Evolutionary conservation across 164 flowering plant species (phyloP).

Genomic region (Magnolia kwangsiensis): DNA sequence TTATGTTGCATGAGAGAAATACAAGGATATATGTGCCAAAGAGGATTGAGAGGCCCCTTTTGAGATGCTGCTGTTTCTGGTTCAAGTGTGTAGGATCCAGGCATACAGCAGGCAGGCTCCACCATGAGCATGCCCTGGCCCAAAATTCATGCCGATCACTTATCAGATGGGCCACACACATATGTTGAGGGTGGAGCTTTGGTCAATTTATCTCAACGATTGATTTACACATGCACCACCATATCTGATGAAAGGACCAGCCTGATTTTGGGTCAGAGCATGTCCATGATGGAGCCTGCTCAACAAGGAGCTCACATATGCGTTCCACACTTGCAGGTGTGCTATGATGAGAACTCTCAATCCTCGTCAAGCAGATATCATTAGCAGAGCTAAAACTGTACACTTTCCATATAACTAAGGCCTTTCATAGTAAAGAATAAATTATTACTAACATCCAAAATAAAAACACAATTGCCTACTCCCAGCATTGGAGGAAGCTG

Average conservation of each 20-base stretch:
- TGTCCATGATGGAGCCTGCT: background rate
- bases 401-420: background rate
- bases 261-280: background rate
- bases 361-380: background rate
- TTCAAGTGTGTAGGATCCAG: background rate
- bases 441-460: background rate
- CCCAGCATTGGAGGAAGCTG: background rate
- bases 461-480: background rate
- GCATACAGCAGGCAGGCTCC: background rate
- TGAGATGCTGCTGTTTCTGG: background rate
- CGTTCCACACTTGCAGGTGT: background rate
- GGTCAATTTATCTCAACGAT: background rate
- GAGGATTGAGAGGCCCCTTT: background rate
- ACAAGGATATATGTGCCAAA: background rate
- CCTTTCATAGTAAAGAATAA: background rate
- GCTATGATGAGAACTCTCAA: background rate
- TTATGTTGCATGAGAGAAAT: background rate
- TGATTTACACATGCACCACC: background rate
- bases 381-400: background rate
- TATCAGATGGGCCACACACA: too few relatives aligned
- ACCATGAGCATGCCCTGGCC: background rate
- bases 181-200: background rate
- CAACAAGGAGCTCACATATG: background rate
- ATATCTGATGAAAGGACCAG: background rate
- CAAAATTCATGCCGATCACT: background rate